Evolutionary conservation across 1,284 basidiomycete species (phyloP).

Genomic region (Cryptococcus sp.): DNA sequence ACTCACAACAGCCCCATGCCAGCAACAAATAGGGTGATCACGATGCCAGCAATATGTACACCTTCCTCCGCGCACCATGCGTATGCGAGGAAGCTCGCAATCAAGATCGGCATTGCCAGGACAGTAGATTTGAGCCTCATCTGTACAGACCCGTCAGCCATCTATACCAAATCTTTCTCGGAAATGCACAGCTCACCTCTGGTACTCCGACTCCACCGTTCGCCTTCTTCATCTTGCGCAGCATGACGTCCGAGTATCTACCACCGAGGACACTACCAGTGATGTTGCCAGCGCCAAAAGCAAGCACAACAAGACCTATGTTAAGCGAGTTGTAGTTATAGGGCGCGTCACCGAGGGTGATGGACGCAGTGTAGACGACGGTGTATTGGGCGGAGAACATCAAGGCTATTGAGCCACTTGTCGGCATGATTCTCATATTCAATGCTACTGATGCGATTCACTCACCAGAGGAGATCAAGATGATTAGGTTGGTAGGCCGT

Average conservation of each 20-base stretch:
- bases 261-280: constrained; percentile 71
- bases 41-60: constrained; percentile 58
- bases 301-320: constrained; percentile 70
- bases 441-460: neutral
- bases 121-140: constrained; percentile 69
- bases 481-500: constrained; percentile 63
- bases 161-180: neutral
- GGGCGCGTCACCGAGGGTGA: constrained; percentile 56
- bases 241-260: constrained; percentile 66
- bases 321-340: constrained; percentile 69
- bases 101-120: constrained; percentile 45
- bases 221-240: constrained; percentile 57
- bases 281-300: constrained; percentile 68
- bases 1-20: constrained; percentile 72
- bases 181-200: constrained; percentile 55
- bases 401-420: constrained; percentile 46
- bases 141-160: constrained; percentile 43
- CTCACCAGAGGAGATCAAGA: constrained; percentile 67
- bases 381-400: constrained; percentile 71
- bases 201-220: constrained; percentile 63
- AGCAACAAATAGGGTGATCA: constrained; percentile 58
- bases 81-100: constrained; percentile 61
- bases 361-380: constrained; percentile 64
- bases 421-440: too few species aligned
- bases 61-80: constrained; percentile 71